Conservation (phyloP, 169 alveolate species). For the Perkinsus chesapeaki region DNA sequence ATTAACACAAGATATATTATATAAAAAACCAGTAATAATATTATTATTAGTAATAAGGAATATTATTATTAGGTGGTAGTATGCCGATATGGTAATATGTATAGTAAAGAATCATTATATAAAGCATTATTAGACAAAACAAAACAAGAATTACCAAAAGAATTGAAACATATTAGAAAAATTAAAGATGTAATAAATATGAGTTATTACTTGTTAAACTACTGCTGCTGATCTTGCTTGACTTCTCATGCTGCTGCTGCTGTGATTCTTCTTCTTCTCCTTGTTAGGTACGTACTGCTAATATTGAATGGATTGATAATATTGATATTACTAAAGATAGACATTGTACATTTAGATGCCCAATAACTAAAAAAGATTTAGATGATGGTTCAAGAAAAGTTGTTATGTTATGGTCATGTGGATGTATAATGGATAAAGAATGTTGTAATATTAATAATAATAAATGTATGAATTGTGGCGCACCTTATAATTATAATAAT, state of each 20-base stretch:
- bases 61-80: not conserved
- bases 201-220: not conserved
- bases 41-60: not conserved
- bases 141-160: not conserved
- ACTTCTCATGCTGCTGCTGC: not conserved
- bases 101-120: not conserved
- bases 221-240: not conserved
- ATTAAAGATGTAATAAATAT: not conserved
- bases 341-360: not conserved
- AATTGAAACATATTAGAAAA: not conserved
- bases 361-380: not conserved
- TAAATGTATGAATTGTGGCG: not conserved
- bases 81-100: not conserved
- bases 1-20: not conserved
- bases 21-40: not conserved
- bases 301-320: not conserved
- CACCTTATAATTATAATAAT: not conserved
- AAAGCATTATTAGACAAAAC: not conserved
- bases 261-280: not conserved
- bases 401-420: not conserved
- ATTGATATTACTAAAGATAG: not conserved
- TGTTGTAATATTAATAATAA: not conserved
- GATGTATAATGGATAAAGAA: not conserved
- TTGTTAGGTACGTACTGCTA: not conserved
- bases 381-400: not conserved